Evolutionary conservation across 2,329 filamentous ascomycete genomes (phyloP).

Genomic region (Aspergillus awamori): DNA sequence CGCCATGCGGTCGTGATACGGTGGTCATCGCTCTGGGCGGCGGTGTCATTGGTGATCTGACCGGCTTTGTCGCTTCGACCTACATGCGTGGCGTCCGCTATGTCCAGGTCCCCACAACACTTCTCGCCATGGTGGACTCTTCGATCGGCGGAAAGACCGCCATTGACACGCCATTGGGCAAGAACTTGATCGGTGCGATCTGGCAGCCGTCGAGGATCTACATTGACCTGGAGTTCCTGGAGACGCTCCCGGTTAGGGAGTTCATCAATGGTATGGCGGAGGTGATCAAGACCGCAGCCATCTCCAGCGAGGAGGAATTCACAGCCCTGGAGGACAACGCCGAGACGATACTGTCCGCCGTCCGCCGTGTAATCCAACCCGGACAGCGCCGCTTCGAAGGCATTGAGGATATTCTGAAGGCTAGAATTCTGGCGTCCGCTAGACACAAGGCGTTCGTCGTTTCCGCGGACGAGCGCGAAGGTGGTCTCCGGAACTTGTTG

Average conservation of each 20-base stretch:
- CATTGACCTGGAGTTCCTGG: conserved; percentile 88
- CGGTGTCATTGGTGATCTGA: conserved; percentile 97
- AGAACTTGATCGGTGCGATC: conserved; percentile 94
- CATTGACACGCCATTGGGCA: conserved; percentile 93
- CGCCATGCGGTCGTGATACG: conserved; percentile 87
- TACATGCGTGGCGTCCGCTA: conserved; percentile 98
- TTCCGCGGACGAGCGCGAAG: conserved; percentile 90
- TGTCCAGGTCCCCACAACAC: conserved; percentile 92
- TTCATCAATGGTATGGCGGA: conserved; percentile 99
- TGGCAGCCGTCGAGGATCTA: conserved; percentile 96
- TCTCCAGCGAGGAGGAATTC: conserved; percentile 90
- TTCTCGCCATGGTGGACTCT: conserved; percentile 97
- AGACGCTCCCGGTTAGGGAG: conserved; percentile 85
- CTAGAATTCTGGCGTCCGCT: conserved; percentile 86
- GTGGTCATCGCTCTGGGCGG: conserved; percentile 93
- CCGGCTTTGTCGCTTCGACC: conserved; percentile 94
- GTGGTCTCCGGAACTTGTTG: conserved; percentile 87
- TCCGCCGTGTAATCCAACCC: conserved; percentile 63
- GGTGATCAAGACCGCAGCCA: conserved; percentile 95
- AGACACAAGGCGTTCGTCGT: conserved; percentile 93
- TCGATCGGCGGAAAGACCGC: conserved; percentile 98
- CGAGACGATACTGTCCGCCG: conserved; percentile 70
- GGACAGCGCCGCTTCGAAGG: conserved; percentile 65
- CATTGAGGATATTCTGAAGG: conserved; percentile 71
- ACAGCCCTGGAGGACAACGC: conserved; percentile 80